These are phyloP conservation scores for Naganishia friedmannii DNA, from an alignment of 768 basidiomycete genomes.

Conservation along the genomic window DNA sequence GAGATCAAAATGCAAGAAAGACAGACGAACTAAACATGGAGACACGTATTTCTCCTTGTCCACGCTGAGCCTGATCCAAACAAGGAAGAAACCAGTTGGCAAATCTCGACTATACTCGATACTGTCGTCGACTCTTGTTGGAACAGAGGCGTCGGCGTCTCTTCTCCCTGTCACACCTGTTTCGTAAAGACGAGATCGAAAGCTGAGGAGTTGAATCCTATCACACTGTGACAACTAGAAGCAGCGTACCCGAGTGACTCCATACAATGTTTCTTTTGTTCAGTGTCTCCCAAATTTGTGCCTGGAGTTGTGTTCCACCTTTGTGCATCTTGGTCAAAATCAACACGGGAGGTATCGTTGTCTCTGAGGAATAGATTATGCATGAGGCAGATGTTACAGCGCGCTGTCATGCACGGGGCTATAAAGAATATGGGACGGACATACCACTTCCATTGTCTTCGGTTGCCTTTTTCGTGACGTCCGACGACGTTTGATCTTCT, in stretches of 20 bases:
- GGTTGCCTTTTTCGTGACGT: neutral
- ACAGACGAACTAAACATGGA: neutral
- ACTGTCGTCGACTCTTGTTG: neutral
- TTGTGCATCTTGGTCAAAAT: constrained; percentile 20
- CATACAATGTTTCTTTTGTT: neutral
- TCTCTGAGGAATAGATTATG: neutral
- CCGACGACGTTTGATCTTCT: neutral
- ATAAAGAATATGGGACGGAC: neutral
- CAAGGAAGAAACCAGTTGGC: constrained; percentile 5
- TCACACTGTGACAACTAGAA: neutral
- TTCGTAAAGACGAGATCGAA: neutral
- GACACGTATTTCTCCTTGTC: neutral
- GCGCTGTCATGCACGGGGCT: neutral
- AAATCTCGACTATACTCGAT: neutral
- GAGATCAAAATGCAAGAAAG: neutral
- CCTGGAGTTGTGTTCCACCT: neutral
- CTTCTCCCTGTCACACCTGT: neutral
- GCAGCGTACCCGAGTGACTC: neutral
- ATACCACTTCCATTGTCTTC: neutral
- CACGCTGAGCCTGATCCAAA: constrained; percentile 14
- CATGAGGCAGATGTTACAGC: neutral
- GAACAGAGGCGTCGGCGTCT: neutral
- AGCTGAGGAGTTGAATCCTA: neutral
- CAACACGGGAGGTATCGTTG: constrained; percentile 5
- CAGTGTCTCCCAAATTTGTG: constrained; percentile 8